Percentiles rank a stretch among this genome's conserved stretches.
Conservation (phyloP, 495 filamentous ascomycete species). For the Tuber umbilicatum region DNA sequence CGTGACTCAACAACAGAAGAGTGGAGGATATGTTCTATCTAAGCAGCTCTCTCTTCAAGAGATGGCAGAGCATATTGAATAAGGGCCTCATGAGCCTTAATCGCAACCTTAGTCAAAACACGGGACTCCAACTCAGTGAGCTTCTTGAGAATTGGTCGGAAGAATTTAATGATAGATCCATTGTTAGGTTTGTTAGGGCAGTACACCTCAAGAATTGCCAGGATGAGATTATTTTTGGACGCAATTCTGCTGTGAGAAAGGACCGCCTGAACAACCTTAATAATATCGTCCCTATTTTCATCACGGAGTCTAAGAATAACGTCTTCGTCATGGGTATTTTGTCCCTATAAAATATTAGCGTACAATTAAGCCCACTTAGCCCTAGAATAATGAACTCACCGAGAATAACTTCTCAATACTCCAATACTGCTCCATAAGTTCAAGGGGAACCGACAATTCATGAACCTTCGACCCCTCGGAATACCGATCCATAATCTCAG, state of each 20-base stretch:
- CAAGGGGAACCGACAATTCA: constrained; percentile 75
- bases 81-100: constrained; percentile 92
- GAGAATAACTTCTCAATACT: constrained; percentile 82
- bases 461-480: constrained; percentile 84
- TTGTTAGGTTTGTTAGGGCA: constrained; percentile 89
- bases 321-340: constrained; percentile 81
- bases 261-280: constrained; percentile 74
- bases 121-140: constrained; percentile 88
- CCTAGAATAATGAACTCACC: constrained; percentile 13
- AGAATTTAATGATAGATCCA: constrained; percentile 79
- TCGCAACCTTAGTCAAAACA: constrained; percentile 83
- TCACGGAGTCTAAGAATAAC: constrained; percentile 90
- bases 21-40: constrained; percentile 98
- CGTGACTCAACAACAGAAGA: constrained; percentile 94
- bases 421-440: constrained; percentile 70
- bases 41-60: constrained; percentile 82
- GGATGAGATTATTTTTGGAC: constrained; percentile 87
- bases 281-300: constrained; percentile 86
- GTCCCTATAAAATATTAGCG: constrained; percentile 46
- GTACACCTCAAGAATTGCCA: constrained; percentile 90
- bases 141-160: constrained; percentile 76
- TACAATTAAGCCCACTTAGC: background rate
- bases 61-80: constrained; percentile 96
- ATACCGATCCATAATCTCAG: constrained; percentile 74
- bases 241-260: constrained; percentile 87